Base-by-base conservation (phyloP, 208 protist species). In the Strigomonas galati region DNA sequence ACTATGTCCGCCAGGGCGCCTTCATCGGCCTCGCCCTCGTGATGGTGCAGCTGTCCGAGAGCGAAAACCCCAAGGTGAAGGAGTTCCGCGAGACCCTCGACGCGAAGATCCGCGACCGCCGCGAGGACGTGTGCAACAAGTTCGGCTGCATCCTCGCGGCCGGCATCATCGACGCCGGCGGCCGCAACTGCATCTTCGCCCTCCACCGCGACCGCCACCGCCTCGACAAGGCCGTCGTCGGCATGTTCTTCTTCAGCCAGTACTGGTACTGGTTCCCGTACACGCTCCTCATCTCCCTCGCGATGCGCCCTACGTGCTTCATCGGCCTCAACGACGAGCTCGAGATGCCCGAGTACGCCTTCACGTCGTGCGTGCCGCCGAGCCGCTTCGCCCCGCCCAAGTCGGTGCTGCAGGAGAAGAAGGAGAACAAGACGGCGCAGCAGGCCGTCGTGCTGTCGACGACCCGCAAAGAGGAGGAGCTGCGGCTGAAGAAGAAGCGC, bases 221-320 rank as follows among this genome's bases (percentile, higher is more conserved):
- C 51, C 81, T 94, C 30, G 93, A 98, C 77, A 92, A 93, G 69
- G 86, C 97, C 9, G 97, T 99, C 17, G 96, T 98, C 0, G 98
- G 98, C 43, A 85, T 99, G 72, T 97, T 98, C 44, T 67, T 99
- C 28, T 99, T 99, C 78, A 76, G 84, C 21, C 98, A 99, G 87
- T 98, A 99, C 81, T 99, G 99, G 99, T 99, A 98, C 79, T 99
- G 99, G 98, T 98, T 98, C 80, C 98, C 99, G 28, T 97, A 99
- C 64, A 77, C 92, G 31, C 92, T 99, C 51, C 99, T 99, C 83
- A 66, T 99, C n/a, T 89, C 93, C 19, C 74, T 99, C 14, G 85
- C 98, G 12, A 96, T 99, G 74, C 91, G 82, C 26, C 98, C 98
- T 6, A 99, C 98, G 10, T 93, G 97, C 62, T 83, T 99, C 62